Conservation (phyloP, 2,329 filamentous ascomycete genomes). For the Teratosphaeria pseudoeucalypti region DNA sequence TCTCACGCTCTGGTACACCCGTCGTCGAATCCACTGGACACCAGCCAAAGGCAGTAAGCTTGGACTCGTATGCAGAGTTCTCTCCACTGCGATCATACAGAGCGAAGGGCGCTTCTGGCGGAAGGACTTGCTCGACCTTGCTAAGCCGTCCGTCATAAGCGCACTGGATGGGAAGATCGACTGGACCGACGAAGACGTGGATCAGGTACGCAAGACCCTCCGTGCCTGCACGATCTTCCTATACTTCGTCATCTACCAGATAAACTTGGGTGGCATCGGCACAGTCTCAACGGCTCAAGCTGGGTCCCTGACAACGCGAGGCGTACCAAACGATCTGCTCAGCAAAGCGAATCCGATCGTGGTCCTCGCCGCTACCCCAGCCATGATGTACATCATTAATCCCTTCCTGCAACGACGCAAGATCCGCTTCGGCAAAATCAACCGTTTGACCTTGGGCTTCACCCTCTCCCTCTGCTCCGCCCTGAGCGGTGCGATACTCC, state of each 20-base stretch:
- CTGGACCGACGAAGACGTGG: constrained; percentile 61
- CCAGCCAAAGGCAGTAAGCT: constrained; percentile 14
- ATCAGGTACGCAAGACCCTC: constrained; percentile 56
- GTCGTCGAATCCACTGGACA: constrained; percentile 11
- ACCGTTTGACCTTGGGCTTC: constrained; percentile 30
- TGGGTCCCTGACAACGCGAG: constrained; percentile 17
- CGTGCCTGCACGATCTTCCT: constrained; percentile 58
- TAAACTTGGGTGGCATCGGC: constrained; percentile 22
- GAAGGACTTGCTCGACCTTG: constrained; percentile 13
- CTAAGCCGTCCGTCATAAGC: constrained; percentile 11
- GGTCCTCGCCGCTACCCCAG: constrained; percentile 33
- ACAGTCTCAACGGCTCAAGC: constrained; percentile 12
- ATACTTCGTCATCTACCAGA: constrained; percentile 27
- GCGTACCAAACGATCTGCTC: constrained; percentile 36
- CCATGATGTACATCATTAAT: constrained; percentile 32
- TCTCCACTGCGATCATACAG: constrained; percentile 9
- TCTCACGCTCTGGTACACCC: constrained; percentile 16
- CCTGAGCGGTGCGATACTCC: constrained; percentile 42
- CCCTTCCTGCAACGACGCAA: constrained; percentile 30
- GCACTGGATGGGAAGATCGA: constrained; percentile 14
- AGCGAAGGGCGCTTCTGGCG: constrained; percentile 15
- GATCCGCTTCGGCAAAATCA: constrained; percentile 13
- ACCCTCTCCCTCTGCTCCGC: constrained; percentile 40
- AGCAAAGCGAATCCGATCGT: constrained; percentile 36
- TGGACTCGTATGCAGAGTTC: constrained; percentile 14